A percentile compares a stretch with the other conserved stretches of the same genome.
phyloP scores from a whole-genome alignment of 208 protist genomes.

The Kentomonas sorsogonicus region DNA sequence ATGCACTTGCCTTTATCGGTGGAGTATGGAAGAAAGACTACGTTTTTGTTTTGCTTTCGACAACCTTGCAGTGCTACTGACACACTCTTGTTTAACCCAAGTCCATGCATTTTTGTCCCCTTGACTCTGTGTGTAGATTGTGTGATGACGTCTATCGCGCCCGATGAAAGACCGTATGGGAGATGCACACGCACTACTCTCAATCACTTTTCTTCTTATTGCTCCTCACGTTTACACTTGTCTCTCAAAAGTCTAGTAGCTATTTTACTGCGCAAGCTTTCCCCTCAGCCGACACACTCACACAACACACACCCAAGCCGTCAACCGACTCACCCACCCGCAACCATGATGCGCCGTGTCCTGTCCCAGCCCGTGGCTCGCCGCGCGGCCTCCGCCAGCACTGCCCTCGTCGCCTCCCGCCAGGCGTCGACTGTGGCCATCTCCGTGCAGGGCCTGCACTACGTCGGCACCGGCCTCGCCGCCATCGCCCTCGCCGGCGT shows the following conservation, averaged over 20 bases:
- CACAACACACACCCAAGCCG: neutral
- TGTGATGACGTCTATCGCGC: neutral
- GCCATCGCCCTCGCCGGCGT: conserved; percentile 88
- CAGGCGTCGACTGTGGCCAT: conserved; percentile 79
- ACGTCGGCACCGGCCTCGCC: conserved; percentile 86
- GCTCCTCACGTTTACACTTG: neutral
- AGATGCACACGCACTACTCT: neutral
- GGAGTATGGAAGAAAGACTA: no score
- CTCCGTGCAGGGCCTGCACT: conserved; percentile 88
- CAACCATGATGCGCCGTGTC: conserved; percentile 82
- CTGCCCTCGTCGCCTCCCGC: conserved; percentile 40
- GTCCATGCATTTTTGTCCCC: neutral
- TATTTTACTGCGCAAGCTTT: neutral
- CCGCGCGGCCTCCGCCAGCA: conserved; percentile 28
- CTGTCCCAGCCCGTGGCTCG: conserved; percentile 53
- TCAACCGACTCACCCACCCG: neutral
- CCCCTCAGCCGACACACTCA: neutral
- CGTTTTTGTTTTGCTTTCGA: neutral
- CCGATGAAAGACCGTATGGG: neutral
- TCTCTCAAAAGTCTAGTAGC: neutral
- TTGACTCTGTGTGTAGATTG: no score
- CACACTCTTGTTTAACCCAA: neutral
- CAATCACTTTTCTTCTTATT: neutral
- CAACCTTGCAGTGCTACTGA: conserved; percentile 9
- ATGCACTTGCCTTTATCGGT: no score